Evolutionary conservation across 1,139 yeast species (phyloP).

Genomic region (Suhomyces coccinellae): DNA sequence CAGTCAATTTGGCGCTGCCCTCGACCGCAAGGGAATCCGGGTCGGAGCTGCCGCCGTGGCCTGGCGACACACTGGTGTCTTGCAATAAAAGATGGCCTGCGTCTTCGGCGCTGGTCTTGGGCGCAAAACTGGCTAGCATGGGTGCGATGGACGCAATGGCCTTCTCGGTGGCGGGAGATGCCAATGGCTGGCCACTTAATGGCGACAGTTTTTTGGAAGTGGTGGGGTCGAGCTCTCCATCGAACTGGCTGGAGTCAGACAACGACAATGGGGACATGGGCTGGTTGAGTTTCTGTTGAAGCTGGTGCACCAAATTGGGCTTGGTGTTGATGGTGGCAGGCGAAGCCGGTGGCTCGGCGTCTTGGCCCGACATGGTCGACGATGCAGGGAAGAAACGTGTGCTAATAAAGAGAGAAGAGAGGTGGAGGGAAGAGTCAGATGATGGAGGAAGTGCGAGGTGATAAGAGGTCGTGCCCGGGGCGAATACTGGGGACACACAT

Average conservation of each 20-base stretch:
- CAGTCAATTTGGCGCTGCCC: slow-evolving; percentile 17
- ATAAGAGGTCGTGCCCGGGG: not conserved
- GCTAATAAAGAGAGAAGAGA: slow-evolving; percentile 4
- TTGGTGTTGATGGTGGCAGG: slow-evolving; percentile 1
- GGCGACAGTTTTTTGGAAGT: slow-evolving; percentile 2
- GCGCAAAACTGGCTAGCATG: slow-evolving; percentile 67
- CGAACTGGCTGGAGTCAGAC: slow-evolving; percentile 18
- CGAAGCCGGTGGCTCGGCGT: not conserved
- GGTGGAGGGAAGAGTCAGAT: not conserved
- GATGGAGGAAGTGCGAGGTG: slow-evolving; percentile 1
- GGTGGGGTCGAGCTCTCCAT: slow-evolving; percentile 2
- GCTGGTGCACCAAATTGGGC: slow-evolving; percentile 2
- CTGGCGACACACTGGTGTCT: slow-evolving; percentile 1
- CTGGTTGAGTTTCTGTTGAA: slow-evolving; percentile 22
- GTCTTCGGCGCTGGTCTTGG: slow-evolving; percentile 68
- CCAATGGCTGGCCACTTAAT: slow-evolving; percentile 13
- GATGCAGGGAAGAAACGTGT: slow-evolving; percentile 3
- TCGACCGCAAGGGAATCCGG: slow-evolving; percentile 3
- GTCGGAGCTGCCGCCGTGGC: not conserved
- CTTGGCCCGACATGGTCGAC: slow-evolving; percentile 2
- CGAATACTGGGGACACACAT: not conserved
- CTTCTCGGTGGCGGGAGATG: slow-evolving; percentile 42
- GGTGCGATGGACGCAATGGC: slow-evolving; percentile 83
- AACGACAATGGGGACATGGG: slow-evolving; percentile 38
- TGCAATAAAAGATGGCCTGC: slow-evolving; percentile 15